Evolutionary conservation across 768 basidiomycete species (phyloP), one percentile per base, ranked within the genome.

Genomic region (Lentinula detonsa): DNA sequence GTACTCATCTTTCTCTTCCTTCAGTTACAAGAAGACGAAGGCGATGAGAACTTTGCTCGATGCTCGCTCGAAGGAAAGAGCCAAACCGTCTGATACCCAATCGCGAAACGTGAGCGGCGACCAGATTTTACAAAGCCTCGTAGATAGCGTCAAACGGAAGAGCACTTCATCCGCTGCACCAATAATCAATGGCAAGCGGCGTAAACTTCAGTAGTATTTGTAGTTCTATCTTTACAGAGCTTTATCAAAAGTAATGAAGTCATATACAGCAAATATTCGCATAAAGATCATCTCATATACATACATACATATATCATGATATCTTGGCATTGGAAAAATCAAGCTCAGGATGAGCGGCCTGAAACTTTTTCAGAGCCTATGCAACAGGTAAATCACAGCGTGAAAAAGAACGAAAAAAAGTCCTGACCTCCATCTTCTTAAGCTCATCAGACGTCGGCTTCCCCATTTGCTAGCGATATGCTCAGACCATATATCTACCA

Each of bases 301-400:
- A 21, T 28, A 23, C 1, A 21, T 21, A 28, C 28, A 28, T 28
- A 28, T 28, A 28, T 62, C 40, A 93, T 63, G 88, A 88, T 59
- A 94, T 90, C 72, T 93, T 93, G 9, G 91, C 94, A 11, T 95
- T 88, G 31, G 90, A 91, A 71, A 98, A 95, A 73, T 98, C 95
- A 68, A 98, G 80, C 72, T 98, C 95, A 0, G 95, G 95, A 72
- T 98, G 95, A 42, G 85, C 83, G 1, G 78, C 85, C 75, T 95
- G 91, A 76, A 98, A 97, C 73, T 90, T 95, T 74, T 86, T 85
- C 61, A 98, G 75, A 49, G 91, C 86, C 88, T 95, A 13, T 18
- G 62, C 13, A 46, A 52, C 37, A 39, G 51, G 40, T 31, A 54
- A 45, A 60, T 42, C 45, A 18, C 45, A 43, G 31, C 21, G 33